These are phyloP conservation scores for Carex kokanica DNA, from an alignment of 176 grass and related monocot species.

Conservation along the genomic window DNA sequence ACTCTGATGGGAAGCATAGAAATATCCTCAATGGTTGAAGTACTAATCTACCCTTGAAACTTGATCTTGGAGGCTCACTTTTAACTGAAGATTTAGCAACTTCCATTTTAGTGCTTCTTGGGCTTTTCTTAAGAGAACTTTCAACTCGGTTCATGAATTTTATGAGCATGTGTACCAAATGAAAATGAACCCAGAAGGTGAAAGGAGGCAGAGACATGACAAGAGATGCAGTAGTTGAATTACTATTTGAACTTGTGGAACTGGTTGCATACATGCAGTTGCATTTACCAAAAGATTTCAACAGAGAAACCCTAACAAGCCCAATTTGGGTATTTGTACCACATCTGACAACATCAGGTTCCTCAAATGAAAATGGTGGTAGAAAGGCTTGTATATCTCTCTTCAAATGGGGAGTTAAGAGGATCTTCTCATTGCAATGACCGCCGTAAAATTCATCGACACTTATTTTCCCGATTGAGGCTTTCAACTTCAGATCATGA, in stretches of 20 bases:
- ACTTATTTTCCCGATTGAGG: slow-evolving; percentile 54
- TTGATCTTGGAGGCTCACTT: slow-evolving; percentile 33
- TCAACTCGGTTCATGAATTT: slow-evolving; percentile 52
- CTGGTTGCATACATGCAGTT: slow-evolving; percentile 51
- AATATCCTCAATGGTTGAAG: slow-evolving; percentile 56
- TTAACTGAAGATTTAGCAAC: slow-evolving; percentile 22
- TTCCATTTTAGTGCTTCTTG: slow-evolving; percentile 30
- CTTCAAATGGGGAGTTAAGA: slow-evolving; percentile 64
- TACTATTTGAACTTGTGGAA: slow-evolving; percentile 53
- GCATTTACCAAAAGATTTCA: slow-evolving; percentile 71
- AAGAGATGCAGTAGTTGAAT: slow-evolving; percentile 50
- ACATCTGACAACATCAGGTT: slow-evolving; percentile 34
- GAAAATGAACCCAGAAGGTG: slow-evolving; percentile 79
- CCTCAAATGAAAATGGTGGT: slow-evolving; percentile 49
- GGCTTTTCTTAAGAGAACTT: slow-evolving; percentile 25
- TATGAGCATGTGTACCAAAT: slow-evolving; percentile 62
- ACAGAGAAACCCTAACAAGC: slow-evolving; percentile 62
- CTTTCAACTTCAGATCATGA: slow-evolving; percentile 55
- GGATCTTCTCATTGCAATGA: slow-evolving; percentile 32
- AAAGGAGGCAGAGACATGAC: slow-evolving; percentile 60
- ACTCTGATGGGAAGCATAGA: slow-evolving; percentile 70
- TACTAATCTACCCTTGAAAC: slow-evolving; percentile 53
- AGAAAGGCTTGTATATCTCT: slow-evolving; percentile 66
- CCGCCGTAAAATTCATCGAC: slow-evolving; percentile 64
- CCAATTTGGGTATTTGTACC: slow-evolving; percentile 33